These are phyloP conservation scores for Pestalotiopsis sp. DNA, from an alignment of 2,329 filamentous ascomycete species.

Conservation along the genomic window DNA sequence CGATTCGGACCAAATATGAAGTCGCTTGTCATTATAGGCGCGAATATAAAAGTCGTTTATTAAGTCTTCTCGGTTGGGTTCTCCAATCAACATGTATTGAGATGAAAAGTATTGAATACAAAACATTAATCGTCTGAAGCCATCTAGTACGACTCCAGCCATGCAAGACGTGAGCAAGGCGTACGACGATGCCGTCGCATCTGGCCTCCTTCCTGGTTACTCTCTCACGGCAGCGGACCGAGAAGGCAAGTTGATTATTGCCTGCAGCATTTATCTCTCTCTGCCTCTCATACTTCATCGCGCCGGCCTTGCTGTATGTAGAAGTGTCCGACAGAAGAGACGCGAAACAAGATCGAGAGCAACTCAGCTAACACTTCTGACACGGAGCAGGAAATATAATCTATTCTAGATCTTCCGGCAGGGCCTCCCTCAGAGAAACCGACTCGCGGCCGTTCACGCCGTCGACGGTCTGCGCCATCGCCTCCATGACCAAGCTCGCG, in stretches of 20 bases:
- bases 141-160: too few relatives aligned
- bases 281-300: too few relatives aligned
- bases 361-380: background rate
- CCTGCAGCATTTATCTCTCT: too few relatives aligned
- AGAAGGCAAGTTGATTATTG: background rate
- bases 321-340: too few relatives aligned
- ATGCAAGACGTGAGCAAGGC: background rate
- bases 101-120: too few relatives aligned
- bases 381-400: slow-evolving; percentile 20
- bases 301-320: too few relatives aligned
- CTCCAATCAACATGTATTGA: too few relatives aligned
- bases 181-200: background rate
- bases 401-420: slow-evolving; percentile 27
- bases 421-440: slow-evolving; percentile 23
- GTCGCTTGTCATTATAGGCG: too few relatives aligned
- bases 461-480: slow-evolving; percentile 23
- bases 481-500: slow-evolving; percentile 44
- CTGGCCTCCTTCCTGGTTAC: background rate
- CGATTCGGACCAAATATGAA: too few relatives aligned
- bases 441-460: slow-evolving; percentile 24
- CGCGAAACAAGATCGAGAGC: background rate
- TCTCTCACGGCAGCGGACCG: background rate
- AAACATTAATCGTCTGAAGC: too few relatives aligned
- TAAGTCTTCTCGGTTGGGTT: too few relatives aligned
- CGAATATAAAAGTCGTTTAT: too few relatives aligned